Evolutionary conservation across 306 rosid species (phyloP), one percentile per base, ranked within the genome.

Genomic region (Rubus idaeus): DNA sequence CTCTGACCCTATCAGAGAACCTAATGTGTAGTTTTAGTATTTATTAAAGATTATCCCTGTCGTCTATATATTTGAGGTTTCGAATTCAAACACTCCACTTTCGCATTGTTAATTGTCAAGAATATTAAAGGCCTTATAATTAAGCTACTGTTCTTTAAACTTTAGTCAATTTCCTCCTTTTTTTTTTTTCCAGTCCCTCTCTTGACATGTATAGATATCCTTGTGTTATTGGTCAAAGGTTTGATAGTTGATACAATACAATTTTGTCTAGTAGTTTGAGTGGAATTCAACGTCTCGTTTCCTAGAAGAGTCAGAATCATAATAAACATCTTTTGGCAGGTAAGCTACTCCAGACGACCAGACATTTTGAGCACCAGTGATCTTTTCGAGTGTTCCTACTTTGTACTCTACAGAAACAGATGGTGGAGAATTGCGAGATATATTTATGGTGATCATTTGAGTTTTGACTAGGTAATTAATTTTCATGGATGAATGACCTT

Each of bases 241-340:
- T 41, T 5, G 26, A 23, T 23, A 23, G 0, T n/a, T n/a, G 5
- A 73, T 21, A 26, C 45, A 56, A 13, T 56, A 21, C 55, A 30
- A 30, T 8, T 12, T 4, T 72, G 39, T 6, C 50, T 52, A 8
- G 21, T 41, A 73, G 17, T 13, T 42, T 47, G 5, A 10, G 10
- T 73, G 68, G 4, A 13, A 44, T 58, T 42, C 55, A 44, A 23
- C 21, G 11, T 44, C 45, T 73, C 4, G 23, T 44, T 42, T 44
- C 49, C 21, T 13, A 10, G 17, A 17, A 10, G 44, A 44, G 58
- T 45, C 35, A 21, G 17, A 61, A 26, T 60, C 67, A 56, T 10
- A 45, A 10, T 58, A 8, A 57, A 42, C 17, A 75, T 75, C 68
- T 69, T 51, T n/a, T 58, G 61, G 80, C 73, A 60, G 77, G 77